These are phyloP conservation scores for Grifola frondosa DNA, from an alignment of 1,284 basidiomycete species.

Conservation along the genomic window DNA sequence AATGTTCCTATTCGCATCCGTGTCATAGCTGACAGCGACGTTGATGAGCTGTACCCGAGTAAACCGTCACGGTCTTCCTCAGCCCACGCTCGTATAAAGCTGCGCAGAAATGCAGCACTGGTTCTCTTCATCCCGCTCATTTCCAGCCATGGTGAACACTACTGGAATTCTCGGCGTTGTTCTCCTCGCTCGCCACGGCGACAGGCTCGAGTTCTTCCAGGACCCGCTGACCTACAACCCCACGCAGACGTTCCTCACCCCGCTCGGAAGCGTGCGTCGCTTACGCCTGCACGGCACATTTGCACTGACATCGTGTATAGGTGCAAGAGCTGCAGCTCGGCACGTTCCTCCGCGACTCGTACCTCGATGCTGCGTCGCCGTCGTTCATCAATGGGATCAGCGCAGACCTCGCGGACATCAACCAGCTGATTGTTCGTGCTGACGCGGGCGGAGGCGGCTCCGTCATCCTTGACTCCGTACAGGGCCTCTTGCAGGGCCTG, in stretches of 20 bases:
- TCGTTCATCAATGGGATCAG: slow-evolving; percentile 35
- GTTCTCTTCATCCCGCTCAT: too few relatives aligned
- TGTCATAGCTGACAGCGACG: too few relatives aligned
- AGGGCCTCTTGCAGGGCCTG: slow-evolving; percentile 32
- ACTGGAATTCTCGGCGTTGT: slow-evolving; percentile 36
- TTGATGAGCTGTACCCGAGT: too few relatives aligned
- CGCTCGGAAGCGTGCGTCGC: slow-evolving; percentile 13
- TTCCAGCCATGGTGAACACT: slow-evolving; percentile 11
- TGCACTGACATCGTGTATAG: slow-evolving; percentile 18
- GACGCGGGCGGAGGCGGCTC: slow-evolving; percentile 34
- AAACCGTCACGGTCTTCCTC: too few relatives aligned
- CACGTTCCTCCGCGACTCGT: slow-evolving; percentile 35
- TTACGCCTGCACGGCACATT: slow-evolving; percentile 34
- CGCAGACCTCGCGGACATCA: slow-evolving; percentile 23
- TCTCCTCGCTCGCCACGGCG: slow-evolving; percentile 46
- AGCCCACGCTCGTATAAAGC: too few relatives aligned
- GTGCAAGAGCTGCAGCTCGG: slow-evolving; percentile 42
- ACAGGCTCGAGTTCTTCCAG: slow-evolving; percentile 41
- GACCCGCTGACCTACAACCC: slow-evolving; percentile 37
- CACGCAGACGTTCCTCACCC: slow-evolving; percentile 32
- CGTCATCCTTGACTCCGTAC: slow-evolving; percentile 36
- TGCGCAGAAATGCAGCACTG: too few relatives aligned
- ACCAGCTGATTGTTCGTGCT: slow-evolving; percentile 18
- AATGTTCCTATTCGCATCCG: too few relatives aligned
- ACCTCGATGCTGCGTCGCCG: slow-evolving; percentile 32